Conservation (phyloP, 768 basidiomycete species). For the Trichaptum fuscoviolaceum region DNA sequence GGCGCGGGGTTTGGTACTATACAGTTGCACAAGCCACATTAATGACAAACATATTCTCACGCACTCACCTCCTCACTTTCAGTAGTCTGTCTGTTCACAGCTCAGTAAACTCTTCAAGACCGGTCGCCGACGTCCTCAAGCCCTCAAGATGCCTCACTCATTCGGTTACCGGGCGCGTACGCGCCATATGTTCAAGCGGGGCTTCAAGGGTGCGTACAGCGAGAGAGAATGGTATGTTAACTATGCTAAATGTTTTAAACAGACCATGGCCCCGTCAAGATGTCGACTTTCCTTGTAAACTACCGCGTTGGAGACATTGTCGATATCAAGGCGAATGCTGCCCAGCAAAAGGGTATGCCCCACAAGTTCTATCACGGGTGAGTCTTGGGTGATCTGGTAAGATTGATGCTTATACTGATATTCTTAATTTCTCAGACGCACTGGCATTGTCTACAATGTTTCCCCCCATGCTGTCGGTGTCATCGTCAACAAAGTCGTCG, state of each 20-base stretch:
- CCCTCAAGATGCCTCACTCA: conserved; percentile 96
- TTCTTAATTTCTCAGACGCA: conserved; percentile 56
- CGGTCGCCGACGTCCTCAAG: conserved; percentile 25
- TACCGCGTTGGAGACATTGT: conserved; percentile 98
- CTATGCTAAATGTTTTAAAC: conserved; percentile 3
- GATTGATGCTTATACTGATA: conserved; percentile 5
- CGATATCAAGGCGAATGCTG: conserved; percentile 99
- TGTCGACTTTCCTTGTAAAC: conserved; percentile 91
- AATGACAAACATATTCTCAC: background rate
- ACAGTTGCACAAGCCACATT: conserved; percentile 3
- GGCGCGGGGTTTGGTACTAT: conserved; percentile 2
- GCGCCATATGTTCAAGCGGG: conserved; percentile 99
- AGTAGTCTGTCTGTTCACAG: background rate
- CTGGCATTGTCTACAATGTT: conserved; percentile 98
- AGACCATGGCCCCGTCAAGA: conserved; percentile 87
- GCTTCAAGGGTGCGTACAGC: conserved; percentile 81
- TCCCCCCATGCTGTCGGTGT: conserved; percentile 92
- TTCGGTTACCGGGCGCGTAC: conserved; percentile 99
- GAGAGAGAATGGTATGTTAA: conserved; percentile 6
- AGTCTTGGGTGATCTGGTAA: conserved; percentile 27
- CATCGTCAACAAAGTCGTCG: conserved; percentile 97
- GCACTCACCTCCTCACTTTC: conserved; percentile 6
- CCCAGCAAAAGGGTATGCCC: conserved; percentile 99
- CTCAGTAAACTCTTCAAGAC: background rate
- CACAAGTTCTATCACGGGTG: conserved; percentile 98